phyloP scores from a whole-genome alignment of 2,329 filamentous ascomycete genomes.

The Paecilomyces niveus region DNA sequence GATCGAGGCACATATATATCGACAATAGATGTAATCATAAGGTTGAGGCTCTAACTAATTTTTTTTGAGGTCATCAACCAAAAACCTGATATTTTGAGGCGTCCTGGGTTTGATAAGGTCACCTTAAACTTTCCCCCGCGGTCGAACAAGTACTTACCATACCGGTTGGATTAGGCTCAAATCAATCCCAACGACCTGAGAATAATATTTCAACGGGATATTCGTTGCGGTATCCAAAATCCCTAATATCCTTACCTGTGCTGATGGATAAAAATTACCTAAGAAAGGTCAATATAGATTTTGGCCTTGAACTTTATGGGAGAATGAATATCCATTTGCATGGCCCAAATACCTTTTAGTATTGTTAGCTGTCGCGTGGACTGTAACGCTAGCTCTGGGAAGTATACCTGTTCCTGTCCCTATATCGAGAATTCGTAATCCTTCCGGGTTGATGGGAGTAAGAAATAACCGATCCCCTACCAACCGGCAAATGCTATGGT shows the following conservation, averaged over 20 bases:
- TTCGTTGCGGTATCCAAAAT: neutral
- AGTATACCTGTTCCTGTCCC: constrained; percentile 2
- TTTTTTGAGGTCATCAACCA: constrained; percentile 56
- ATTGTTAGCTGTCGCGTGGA: no score
- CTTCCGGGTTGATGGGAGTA: constrained; percentile 3
- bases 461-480: constrained; percentile 3
- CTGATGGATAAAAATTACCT: neutral
- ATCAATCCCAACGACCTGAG: constrained; percentile 14
- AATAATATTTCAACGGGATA: neutral
- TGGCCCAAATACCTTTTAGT: neutral
- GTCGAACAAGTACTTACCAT: neutral
- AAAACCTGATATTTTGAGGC: constrained; percentile 55
- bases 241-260: neutral
- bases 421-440: constrained; percentile 5
- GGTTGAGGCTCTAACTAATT: constrained; percentile 49
- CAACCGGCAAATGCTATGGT: neutral
- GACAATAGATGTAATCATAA: constrained; percentile 52
- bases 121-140: neutral
- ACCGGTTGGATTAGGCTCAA: constrained; percentile 16
- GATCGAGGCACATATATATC: constrained; percentile 46
- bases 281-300: neutral
- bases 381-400: no score
- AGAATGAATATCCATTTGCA: neutral
- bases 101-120: constrained; percentile 26
- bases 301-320: neutral